Evolutionary conservation across 2,329 filamentous ascomycete genomes (phyloP).

Genomic region (Fusarium sp.): DNA sequence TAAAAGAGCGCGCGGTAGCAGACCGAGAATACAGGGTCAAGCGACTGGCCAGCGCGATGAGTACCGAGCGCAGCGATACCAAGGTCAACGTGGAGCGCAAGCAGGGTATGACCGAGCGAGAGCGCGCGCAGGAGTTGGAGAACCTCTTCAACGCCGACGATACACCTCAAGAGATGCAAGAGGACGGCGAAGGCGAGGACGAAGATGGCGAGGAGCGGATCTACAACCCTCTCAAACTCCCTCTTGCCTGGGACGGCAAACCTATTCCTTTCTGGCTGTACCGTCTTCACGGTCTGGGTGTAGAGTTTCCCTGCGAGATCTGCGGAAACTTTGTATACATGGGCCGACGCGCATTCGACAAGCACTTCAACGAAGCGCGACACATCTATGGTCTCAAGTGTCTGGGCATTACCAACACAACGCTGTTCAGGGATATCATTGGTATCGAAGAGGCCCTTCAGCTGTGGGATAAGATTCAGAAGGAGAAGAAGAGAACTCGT

Average conservation of each 20-base stretch:
- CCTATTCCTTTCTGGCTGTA: conserved; percentile 99
- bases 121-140: conserved; percentile 93
- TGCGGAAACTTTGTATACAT: conserved; percentile 99
- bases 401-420: conserved; percentile 91
- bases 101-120: conserved; percentile 96
- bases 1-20: conserved; percentile 92
- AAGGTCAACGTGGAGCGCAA: conserved; percentile 95
- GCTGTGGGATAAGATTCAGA: conserved; percentile 93
- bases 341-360: conserved; percentile 95
- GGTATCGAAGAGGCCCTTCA: conserved; percentile 88
- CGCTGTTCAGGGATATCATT: conserved; percentile 93
- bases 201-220: conserved; percentile 87
- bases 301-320: conserved; percentile 95
- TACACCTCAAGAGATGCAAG: conserved; percentile 53
- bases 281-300: conserved; percentile 93
- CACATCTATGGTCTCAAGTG: conserved; percentile 96
- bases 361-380: conserved; percentile 95
- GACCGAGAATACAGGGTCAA: conserved; percentile 88
- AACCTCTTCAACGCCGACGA: conserved; percentile 73
- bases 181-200: conserved; percentile 76
- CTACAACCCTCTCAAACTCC: conserved; percentile 96
- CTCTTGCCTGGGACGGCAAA: conserved; percentile 97
- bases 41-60: conserved; percentile 84
- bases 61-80: conserved; percentile 88
- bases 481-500: conserved; percentile 83